A percentile compares a stretch with the other conserved stretches of the same genome.
phyloP scores from a whole-genome alignment of 305 asterid species.

The Ilex paraguariensis region DNA sequence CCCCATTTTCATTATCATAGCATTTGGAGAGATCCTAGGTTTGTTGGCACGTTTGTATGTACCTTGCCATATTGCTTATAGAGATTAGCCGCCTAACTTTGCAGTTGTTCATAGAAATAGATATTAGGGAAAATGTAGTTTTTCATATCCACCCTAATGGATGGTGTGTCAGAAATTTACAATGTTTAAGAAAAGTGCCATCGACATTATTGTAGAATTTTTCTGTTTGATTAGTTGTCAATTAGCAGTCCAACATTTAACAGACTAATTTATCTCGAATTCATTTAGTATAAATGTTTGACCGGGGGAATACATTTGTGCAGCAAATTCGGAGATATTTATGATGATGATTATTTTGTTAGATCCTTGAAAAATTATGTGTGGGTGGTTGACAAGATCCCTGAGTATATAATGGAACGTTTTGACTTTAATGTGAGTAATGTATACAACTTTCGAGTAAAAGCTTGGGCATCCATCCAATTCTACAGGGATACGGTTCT shows the following conservation, averaged over 20 bases:
- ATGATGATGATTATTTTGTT: conserved; percentile 40
- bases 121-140: too few relatives aligned
- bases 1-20: conserved; percentile 97
- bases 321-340: conserved; percentile 95
- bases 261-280: too few relatives aligned
- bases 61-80: background rate
- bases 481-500: conserved; percentile 72
- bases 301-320: conserved; percentile 22
- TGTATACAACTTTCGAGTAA: conserved; percentile 83
- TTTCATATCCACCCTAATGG: too few relatives aligned
- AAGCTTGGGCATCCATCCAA: conserved; percentile 79
- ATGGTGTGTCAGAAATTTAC: too few relatives aligned
- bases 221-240: too few relatives aligned
- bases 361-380: conserved; percentile 53
- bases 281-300: conserved; percentile 1
- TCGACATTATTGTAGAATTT: too few relatives aligned
- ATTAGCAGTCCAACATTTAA: too few relatives aligned
- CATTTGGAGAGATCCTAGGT: conserved; percentile 98
- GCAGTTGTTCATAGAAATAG: too few relatives aligned
- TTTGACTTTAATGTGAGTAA: conserved; percentile 70
- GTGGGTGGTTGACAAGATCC: conserved; percentile 62
- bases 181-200: too few relatives aligned
- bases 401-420: conserved; percentile 61
- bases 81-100: too few relatives aligned
- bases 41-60: conserved; percentile 6